These are phyloP conservation scores for Chimonanthus praecox DNA, from an alignment of 164 flowering plant genomes.

Conservation along the genomic window DNA sequence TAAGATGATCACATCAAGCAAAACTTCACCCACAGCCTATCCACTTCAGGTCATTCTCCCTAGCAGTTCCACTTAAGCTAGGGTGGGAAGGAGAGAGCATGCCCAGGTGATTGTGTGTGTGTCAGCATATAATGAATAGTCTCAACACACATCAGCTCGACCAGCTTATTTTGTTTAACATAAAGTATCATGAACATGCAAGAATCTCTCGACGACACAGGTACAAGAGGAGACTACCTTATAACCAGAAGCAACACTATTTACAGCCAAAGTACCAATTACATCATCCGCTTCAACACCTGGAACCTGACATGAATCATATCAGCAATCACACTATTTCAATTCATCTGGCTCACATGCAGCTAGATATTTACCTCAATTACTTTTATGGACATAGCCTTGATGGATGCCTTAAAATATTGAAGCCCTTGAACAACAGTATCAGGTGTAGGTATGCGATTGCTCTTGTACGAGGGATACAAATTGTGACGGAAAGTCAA, in stretches of 20 bases:
- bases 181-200: background rate
- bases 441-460: slow-evolving; percentile 93
- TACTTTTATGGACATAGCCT: slow-evolving; percentile 91
- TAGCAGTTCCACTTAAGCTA: no score
- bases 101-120: no score
- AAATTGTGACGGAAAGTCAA: slow-evolving; percentile 80
- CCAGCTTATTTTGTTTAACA: background rate
- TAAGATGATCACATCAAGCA: no score
- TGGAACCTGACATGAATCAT: slow-evolving; percentile 55
- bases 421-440: slow-evolving; percentile 91
- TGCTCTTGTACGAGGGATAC: slow-evolving; percentile 85
- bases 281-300: slow-evolving; percentile 99
- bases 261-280: slow-evolving; percentile 87
- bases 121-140: background rate
- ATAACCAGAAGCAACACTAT: slow-evolving; percentile 75
- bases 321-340: slow-evolving; percentile 2
- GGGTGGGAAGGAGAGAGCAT: no score
- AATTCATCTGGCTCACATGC: background rate
- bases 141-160: background rate
- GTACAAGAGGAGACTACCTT: slow-evolving; percentile 42
- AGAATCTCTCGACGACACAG: no score
- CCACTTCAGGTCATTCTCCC: no score
- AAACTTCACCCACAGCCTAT: no score
- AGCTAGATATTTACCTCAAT: slow-evolving; percentile 57
- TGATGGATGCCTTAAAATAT: slow-evolving; percentile 87